These are phyloP conservation scores for Plantago major DNA, from an alignment of 257 asterid genomes.

Conservation along the genomic window DNA sequence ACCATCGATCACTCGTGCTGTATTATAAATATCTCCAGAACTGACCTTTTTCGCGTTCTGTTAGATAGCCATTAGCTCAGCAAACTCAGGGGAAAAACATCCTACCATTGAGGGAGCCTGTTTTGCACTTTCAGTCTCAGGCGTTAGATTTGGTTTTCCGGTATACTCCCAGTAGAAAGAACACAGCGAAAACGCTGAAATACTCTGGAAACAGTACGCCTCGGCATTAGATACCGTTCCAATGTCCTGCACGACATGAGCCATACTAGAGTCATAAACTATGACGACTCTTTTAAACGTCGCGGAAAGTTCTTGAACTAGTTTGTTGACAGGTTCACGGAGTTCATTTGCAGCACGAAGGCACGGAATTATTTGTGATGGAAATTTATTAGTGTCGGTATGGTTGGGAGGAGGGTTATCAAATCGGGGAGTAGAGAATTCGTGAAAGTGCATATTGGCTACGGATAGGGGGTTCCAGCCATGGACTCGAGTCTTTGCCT, in stretches of 20 bases:
- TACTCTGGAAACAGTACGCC: constrained; percentile 23
- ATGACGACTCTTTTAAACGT: constrained; percentile 17
- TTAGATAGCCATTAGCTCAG: neutral
- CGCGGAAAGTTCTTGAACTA: constrained; percentile 1
- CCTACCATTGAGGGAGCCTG: constrained; percentile 10
- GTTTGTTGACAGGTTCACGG: constrained; percentile 18
- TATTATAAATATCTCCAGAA: constrained; percentile 19
- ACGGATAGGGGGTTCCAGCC: constrained; percentile 12
- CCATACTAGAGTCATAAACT: constrained; percentile 29
- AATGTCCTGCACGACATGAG: constrained; percentile 24
- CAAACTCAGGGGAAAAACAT: constrained; percentile 11
- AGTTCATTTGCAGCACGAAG: constrained; percentile 23
- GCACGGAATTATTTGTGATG: constrained; percentile 23
- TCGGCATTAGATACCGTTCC: constrained; percentile 22
- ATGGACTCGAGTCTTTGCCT: constrained; percentile 32
- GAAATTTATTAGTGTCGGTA: constrained; percentile 16
- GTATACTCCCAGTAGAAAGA: constrained; percentile 17
- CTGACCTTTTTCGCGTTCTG: neutral
- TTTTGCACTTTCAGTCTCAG: constrained; percentile 6
- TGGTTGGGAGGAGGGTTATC: constrained; percentile 24
- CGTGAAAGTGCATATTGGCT: constrained; percentile 46
- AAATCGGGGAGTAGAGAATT: constrained; percentile 25
- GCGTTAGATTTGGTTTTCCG: constrained; percentile 10
- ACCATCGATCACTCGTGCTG: constrained; percentile 12
- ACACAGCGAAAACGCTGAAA: constrained; percentile 19